Percentiles rank a stretch among this genome's conserved stretches.
These are phyloP conservation scores for Alnus glutinosa DNA, from an alignment of 306 rosid genomes.

Conservation along the genomic window DNA sequence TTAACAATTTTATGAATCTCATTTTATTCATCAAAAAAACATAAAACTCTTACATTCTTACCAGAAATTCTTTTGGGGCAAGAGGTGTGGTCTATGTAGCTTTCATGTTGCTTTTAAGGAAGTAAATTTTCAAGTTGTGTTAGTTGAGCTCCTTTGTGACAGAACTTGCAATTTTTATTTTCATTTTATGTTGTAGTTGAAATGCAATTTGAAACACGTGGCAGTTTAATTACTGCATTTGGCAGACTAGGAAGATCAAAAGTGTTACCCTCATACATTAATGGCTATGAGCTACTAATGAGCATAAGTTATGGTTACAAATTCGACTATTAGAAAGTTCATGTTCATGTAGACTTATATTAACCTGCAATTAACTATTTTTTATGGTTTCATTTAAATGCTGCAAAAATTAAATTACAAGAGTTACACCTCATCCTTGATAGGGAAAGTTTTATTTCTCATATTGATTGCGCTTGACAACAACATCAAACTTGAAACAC, in stretches of 20 bases:
- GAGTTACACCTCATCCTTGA: background rate
- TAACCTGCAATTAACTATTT: background rate
- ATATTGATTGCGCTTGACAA: background rate
- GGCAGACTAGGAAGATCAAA: background rate
- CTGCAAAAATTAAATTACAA: background rate
- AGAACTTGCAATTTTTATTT: background rate
- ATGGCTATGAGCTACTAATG: background rate
- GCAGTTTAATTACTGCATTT: background rate
- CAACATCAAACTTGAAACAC: slow-evolving; percentile 1
- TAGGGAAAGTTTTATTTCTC: background rate
- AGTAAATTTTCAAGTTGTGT: background rate
- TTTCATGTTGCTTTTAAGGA: background rate
- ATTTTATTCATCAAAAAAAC: too few species aligned
- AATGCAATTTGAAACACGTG: background rate
- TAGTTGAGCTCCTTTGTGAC: background rate
- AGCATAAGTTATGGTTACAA: background rate
- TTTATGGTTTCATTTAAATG: background rate
- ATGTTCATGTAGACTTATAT: background rate
- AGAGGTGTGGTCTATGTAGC: slow-evolving; percentile 1
- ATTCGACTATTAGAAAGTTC: background rate
- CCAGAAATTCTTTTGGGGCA: background rate
- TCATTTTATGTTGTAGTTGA: background rate
- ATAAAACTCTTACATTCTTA: background rate
- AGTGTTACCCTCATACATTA: background rate
- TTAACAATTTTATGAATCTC: background rate